Conservation (phyloP, 495 filamentous ascomycete genomes). For the Entonaema liquescens region DNA sequence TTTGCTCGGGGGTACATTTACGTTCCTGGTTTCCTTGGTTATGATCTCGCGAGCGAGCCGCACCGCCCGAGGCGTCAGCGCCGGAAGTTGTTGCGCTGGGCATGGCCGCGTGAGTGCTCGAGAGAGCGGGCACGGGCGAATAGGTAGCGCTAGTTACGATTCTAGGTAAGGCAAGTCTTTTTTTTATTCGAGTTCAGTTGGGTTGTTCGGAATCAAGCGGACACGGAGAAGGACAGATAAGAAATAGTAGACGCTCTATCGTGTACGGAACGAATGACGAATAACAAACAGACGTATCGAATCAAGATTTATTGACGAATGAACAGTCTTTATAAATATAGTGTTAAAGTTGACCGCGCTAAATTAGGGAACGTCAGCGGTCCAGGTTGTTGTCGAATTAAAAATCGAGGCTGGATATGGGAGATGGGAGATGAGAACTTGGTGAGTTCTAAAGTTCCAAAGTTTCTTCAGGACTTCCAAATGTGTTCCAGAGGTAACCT, state of each 20-base stretch:
- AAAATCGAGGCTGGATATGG: conserved; percentile 21
- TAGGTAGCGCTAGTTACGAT: neutral
- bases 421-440: conserved; percentile 14
- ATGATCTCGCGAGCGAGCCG: conserved; percentile 80
- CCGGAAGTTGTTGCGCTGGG: conserved; percentile 80
- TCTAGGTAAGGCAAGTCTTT: neutral
- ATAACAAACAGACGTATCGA: neutral
- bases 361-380: neutral
- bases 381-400: conserved; percentile 3
- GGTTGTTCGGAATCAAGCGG: neutral
- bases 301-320: neutral
- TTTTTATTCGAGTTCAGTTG: neutral
- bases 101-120: conserved; percentile 60
- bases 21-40: conserved; percentile 94
- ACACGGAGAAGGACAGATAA: neutral
- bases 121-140: neutral
- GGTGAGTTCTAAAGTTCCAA: neutral
- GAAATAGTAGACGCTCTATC: conserved; percentile 9
- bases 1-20: conserved; percentile 88
- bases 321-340: neutral
- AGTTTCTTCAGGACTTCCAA: neutral
- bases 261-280: neutral
- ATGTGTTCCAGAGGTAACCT: too few species aligned
- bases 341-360: neutral
- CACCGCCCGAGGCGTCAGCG: conserved; percentile 68